Percentiles rank a stretch among this genome's conserved stretches.
phyloP scores from a whole-genome alignment of 140 eudicot species.

The Oenanthe javanica region DNA sequence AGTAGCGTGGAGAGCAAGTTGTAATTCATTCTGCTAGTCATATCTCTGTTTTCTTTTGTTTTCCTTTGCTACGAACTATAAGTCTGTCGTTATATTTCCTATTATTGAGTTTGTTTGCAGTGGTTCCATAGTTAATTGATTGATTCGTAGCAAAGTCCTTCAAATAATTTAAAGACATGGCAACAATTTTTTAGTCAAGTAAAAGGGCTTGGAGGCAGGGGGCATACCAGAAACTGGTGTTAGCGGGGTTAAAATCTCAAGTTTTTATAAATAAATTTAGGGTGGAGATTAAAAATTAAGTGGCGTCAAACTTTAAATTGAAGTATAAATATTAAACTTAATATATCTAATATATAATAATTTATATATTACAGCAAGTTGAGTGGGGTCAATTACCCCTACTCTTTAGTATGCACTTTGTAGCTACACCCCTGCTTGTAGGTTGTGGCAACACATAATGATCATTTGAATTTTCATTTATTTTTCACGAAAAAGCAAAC shows the following conservation, averaged over 20 bases:
- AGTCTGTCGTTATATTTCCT: no score
- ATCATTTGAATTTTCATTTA: background rate
- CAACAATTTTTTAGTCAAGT: background rate
- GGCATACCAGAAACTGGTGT: background rate
- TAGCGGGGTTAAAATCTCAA: no score
- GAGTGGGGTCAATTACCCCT: background rate
- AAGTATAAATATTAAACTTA: background rate
- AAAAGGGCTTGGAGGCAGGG: background rate
- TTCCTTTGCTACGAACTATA: no score
- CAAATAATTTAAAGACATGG: background rate
- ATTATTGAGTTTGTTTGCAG: no score
- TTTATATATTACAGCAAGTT: background rate
- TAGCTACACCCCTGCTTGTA: background rate
- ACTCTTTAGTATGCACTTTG: background rate
- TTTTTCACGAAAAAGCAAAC: background rate
- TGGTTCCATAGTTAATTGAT: no score
- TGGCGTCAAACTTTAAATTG: background rate
- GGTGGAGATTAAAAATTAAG: background rate
- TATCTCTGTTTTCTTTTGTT: no score
- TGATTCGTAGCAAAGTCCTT: no score
- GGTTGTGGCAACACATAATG: background rate
- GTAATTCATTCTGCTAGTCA: no score
- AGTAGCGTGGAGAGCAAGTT: no score
- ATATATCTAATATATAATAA: background rate
- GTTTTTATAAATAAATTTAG: background rate